Evolutionary conservation across 495 filamentous ascomycete genomes (phyloP).

Genomic region (Hyaloscypha variabilis): DNA sequence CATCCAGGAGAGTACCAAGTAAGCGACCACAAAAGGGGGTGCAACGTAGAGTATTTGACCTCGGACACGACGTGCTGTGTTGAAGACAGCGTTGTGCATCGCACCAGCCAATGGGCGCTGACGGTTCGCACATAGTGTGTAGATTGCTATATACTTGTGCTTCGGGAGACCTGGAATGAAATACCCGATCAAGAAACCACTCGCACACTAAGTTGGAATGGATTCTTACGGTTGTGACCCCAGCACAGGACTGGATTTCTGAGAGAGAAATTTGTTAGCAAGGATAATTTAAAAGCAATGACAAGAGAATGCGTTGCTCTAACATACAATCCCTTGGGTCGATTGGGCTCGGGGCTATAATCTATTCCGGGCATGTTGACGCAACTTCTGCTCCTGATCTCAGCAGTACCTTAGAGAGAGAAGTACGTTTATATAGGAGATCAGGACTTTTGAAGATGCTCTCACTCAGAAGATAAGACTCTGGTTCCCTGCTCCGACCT

Average conservation of each 20-base stretch:
- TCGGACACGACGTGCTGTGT: conserved; percentile 54
- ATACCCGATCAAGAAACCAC: background rate
- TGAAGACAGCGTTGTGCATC: conserved; percentile 63
- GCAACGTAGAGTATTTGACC: conserved; percentile 65
- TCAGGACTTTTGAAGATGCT: no score
- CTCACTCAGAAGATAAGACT: background rate
- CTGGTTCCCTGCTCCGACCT: background rate
- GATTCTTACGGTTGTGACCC: conserved; percentile 8
- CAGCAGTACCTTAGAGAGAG: background rate
- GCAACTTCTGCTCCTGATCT: background rate
- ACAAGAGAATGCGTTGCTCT: background rate
- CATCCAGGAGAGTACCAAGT: conserved; percentile 65
- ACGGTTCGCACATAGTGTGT: conserved; percentile 63
- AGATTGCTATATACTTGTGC: conserved; percentile 62
- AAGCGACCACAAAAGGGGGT: conserved; percentile 67
- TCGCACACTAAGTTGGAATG: background rate
- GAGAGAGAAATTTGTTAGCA: background rate
- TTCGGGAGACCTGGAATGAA: conserved; percentile 9
- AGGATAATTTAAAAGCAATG: background rate
- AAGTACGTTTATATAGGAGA: background rate
- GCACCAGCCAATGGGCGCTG: conserved; percentile 64
- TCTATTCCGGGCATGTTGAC: background rate
- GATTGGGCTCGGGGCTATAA: background rate
- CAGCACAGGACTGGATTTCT: conserved; percentile 13
- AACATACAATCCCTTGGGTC: background rate